Base-by-base conservation (phyloP, 805 yeast species). In the Candida schatavii region DNA sequence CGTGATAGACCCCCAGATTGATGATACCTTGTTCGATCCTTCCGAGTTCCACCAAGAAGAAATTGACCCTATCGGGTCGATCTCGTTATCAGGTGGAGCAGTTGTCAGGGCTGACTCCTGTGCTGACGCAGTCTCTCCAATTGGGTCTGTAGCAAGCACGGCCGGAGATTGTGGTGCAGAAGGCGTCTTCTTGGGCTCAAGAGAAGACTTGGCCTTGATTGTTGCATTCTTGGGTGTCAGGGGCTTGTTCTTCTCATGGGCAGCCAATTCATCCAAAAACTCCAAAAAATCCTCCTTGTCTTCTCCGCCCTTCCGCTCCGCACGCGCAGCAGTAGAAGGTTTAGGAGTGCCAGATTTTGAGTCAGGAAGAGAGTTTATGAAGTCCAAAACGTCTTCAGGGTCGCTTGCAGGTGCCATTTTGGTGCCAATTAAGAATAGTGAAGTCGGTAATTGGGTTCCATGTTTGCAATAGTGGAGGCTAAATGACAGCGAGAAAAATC, bases 301-400 rank as follows among this genome's bases (percentile, higher is more conserved):
- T 35, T 59, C 50, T n/a, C n/a, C n/a, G n/a, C n/a, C n/a, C 14
- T 45, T 44, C 11, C 47, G 46, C 21, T 48, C 51, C 28, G 42
- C 34, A 32, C 42, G 48, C 21, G 48, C 46, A 19, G 58, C 64
- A 30, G 50, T 53, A 17, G 35, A 14, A 33, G 72, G 64, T 23
- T 46, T 51, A 17, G 63, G 61, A 3, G 67, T 60, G 7, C 54
- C 52, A n/a, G 59, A 44, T 44, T 63, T 65, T 19, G 74, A 70
- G 38, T 83, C 88, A 3, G 95, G 93, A 37, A 88, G 74, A 0
- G 90, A 83, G 54, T 85, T 88, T 50, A 86, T 72, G 56, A 87
- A 87, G 48, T 85, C 91, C 41, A 86, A 71, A 4, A 86, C 91
- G 52, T 85, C 91, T 48, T 83, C 86, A 19, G 82, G 81, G 44